A percentile compares a stretch with the other conserved stretches of the same genome.
Evolutionary conservation across 2,329 filamentous ascomycete species (phyloP).

Genomic region (Nothomitra cinnamomea): DNA sequence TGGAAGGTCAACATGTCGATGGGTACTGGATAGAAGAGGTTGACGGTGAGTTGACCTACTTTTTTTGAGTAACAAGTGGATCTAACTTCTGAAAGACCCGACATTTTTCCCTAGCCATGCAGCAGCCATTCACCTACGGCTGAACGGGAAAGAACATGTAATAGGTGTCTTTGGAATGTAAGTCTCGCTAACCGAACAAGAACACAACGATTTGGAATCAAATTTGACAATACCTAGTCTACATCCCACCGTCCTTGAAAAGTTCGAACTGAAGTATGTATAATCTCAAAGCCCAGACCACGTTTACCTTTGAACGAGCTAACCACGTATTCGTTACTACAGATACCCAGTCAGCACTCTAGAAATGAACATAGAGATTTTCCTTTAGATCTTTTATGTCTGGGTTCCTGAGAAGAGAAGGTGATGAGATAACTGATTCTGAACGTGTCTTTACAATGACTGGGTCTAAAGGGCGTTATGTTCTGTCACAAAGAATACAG

Average conservation of each 20-base stretch:
- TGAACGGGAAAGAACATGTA: slow-evolving; percentile 53
- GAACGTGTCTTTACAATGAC: too few relatives aligned
- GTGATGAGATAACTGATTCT: too few relatives aligned
- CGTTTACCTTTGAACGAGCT: slow-evolving; percentile 14
- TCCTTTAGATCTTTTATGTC: slow-evolving; percentile 40
- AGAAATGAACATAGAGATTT: slow-evolving; percentile 87
- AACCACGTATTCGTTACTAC: background rate
- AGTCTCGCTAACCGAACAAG: slow-evolving; percentile 2
- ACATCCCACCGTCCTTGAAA: slow-evolving; percentile 82
- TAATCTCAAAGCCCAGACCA: slow-evolving; percentile 4
- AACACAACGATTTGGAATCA: too few relatives aligned
- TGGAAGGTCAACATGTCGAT: slow-evolving; percentile 33
- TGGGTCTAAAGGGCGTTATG: too few relatives aligned
- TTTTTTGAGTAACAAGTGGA: background rate
- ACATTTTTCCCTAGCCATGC: slow-evolving; percentile 88
- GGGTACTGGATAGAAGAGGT: slow-evolving; percentile 93
- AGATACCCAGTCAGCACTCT: slow-evolving; percentile 85
- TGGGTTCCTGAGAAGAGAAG: too few relatives aligned
- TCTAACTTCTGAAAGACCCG: slow-evolving; percentile 33
- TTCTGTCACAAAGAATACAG: too few relatives aligned
- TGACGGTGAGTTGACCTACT: slow-evolving; percentile 36
- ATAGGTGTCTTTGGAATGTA: slow-evolving; percentile 80
- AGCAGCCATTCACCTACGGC: slow-evolving; percentile 63
- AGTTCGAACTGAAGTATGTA: slow-evolving; percentile 68
- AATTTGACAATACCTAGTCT: slow-evolving; percentile 23